phyloP scores from a whole-genome alignment of 345 rosid genomes.

The Brassica cretica region DNA sequence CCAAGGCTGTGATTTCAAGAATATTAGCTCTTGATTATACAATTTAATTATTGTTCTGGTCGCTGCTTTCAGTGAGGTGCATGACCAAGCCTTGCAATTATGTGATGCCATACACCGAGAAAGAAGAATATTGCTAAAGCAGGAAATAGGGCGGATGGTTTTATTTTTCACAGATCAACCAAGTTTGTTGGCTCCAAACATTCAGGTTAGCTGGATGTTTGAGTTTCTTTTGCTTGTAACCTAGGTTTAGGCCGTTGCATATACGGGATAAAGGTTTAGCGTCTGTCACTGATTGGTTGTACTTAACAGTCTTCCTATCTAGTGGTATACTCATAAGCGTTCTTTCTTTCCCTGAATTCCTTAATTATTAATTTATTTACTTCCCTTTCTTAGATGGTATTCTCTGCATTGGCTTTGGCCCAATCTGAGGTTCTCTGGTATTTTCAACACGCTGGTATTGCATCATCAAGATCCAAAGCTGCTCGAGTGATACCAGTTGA shows the following conservation, averaged over 20 bases:
- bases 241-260: constrained; percentile 7
- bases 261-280: constrained; percentile 4
- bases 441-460: constrained; percentile 91
- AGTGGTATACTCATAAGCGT: constrained; percentile 13
- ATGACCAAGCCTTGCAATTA: constrained; percentile 80
- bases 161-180: constrained; percentile 98
- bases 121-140: constrained; percentile 90
- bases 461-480: constrained; percentile 76
- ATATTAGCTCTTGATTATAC: constrained; percentile 15
- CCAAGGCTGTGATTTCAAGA: not conserved
- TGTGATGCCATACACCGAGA: constrained; percentile 86
- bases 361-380: constrained; percentile 4
- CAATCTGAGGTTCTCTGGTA: constrained; percentile 98
- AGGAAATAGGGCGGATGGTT: constrained; percentile 98
- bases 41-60: constrained; percentile 30
- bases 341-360: constrained; percentile 7
- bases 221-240: not conserved
- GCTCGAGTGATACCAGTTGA: constrained; percentile 75
- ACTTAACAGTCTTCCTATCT: constrained; percentile 16
- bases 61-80: constrained; percentile 77
- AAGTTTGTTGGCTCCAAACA: constrained; percentile 96
- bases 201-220: constrained; percentile 58
- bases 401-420: constrained; percentile 93
- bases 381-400: constrained; percentile 74
- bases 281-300: not conserved